A percentile compares a stretch with the other conserved stretches of the same genome.
phyloP scores from a whole-genome alignment of 1,284 basidiomycete species.

The Leucoagaricus sp. region DNA sequence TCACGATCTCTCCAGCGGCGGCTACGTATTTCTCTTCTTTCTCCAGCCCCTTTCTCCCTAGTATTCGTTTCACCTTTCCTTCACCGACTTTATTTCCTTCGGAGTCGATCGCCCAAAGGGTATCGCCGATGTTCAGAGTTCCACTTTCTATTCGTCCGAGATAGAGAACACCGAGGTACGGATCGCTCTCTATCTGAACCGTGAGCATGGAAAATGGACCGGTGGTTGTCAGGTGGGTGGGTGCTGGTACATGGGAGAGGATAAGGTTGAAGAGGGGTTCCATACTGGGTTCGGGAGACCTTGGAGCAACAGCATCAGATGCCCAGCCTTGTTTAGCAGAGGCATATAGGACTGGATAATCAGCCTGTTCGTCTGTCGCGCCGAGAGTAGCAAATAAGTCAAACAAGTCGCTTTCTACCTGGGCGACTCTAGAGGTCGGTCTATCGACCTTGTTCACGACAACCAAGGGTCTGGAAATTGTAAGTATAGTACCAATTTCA shows the following conservation, averaged over 20 bases:
- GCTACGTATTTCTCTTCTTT: conserved; percentile 41
- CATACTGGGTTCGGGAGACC: conserved; percentile 31
- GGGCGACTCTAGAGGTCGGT: conserved; percentile 38
- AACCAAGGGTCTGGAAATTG: conserved; percentile 38
- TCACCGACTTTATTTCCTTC: conserved; percentile 46
- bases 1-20: conserved; percentile 47
- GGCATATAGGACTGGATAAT: conserved; percentile 49
- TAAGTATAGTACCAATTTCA: neutral
- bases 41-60: conserved; percentile 39
- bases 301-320: conserved; percentile 24
- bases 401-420: conserved; percentile 49
- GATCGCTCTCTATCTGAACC: conserved; percentile 45
- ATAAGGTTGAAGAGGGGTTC: conserved; percentile 45
- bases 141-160: conserved; percentile 47
- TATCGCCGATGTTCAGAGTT: conserved; percentile 37
- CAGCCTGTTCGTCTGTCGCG: conserved; percentile 49
- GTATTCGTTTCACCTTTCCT: conserved; percentile 48
- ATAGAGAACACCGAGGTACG: conserved; percentile 46
- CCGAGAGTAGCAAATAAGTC: conserved; percentile 49
- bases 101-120: conserved; percentile 37
- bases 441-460: conserved; percentile 50
- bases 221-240: conserved; percentile 35
- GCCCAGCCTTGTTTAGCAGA: conserved; percentile 53
- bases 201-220: conserved; percentile 50
- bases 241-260: conserved; percentile 41